These are phyloP conservation scores for Veloporphyrellus conicus DNA, from an alignment of 1,284 basidiomycete genomes.

Conservation along the genomic window DNA sequence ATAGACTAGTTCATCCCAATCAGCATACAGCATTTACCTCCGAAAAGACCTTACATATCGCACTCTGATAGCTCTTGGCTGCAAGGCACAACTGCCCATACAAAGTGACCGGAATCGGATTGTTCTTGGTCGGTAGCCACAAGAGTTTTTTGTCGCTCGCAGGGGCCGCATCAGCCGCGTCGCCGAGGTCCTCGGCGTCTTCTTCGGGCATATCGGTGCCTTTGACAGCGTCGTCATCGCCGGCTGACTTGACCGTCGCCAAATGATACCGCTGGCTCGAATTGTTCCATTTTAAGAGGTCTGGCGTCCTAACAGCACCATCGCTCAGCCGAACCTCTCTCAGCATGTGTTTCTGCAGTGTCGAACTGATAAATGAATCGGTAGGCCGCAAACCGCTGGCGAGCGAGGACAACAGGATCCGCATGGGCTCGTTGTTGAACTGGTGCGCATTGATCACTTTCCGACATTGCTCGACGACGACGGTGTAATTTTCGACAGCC, in stretches of 20 bases:
- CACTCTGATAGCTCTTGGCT: constrained; percentile 85
- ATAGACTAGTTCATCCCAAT: constrained; percentile 62
- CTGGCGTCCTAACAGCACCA: constrained; percentile 56
- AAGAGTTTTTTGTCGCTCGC: constrained; percentile 31
- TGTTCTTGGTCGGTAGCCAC: constrained; percentile 63
- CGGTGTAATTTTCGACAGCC: constrained; percentile 49
- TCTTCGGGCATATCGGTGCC: constrained; percentile 28
- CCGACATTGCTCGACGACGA: constrained; percentile 69
- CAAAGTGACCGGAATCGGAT: constrained; percentile 71
- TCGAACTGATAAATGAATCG: constrained; percentile 70
- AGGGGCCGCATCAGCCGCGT: constrained; percentile 15
- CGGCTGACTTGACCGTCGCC: constrained; percentile 23
- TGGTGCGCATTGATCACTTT: constrained; percentile 67
- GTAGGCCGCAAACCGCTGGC: constrained; percentile 64
- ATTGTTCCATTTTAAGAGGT: constrained; percentile 51
- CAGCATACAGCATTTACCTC: background rate
- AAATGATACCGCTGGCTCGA: constrained; percentile 50
- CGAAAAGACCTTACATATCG: constrained; percentile 64
- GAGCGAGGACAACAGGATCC: constrained; percentile 68
- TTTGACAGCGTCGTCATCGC: constrained; percentile 27
- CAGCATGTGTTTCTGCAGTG: constrained; percentile 77
- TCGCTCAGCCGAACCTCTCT: constrained; percentile 71
- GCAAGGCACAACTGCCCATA: constrained; percentile 86
- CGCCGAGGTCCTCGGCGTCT: too few relatives aligned
- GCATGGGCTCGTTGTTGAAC: constrained; percentile 78